phyloP scores from a whole-genome alignment of 306 rosid species.

The Rubus parviflorus region DNA sequence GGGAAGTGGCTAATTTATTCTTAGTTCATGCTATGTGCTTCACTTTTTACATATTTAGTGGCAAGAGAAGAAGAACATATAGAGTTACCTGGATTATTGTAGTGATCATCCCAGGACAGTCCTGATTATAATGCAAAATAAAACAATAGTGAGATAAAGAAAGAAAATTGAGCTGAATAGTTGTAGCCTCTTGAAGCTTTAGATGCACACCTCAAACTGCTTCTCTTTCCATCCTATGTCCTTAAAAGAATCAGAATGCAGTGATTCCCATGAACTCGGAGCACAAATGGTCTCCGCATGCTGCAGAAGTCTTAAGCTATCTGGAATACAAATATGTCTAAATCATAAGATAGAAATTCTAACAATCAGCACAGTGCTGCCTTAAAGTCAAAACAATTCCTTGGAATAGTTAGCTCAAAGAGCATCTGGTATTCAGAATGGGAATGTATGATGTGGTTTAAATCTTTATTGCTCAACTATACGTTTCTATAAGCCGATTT shows the following conservation, averaged over 20 bases:
- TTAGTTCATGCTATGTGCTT: neutral
- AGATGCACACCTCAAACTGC: constrained; percentile 55
- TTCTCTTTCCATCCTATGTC: constrained; percentile 68
- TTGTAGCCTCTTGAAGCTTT: neutral
- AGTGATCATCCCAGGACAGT: constrained; percentile 74
- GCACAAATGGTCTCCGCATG: constrained; percentile 59
- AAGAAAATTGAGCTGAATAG: neutral
- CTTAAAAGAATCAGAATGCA: constrained; percentile 57
- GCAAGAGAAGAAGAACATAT: constrained; percentile 15
- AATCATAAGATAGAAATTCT: constrained; percentile 11
- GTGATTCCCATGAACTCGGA: constrained; percentile 66
- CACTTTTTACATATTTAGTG: neutral
- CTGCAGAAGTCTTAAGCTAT: constrained; percentile 79
- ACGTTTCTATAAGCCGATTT: neutral
- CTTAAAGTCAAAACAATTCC: neutral
- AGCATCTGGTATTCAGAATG: neutral
- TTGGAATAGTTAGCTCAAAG: neutral
- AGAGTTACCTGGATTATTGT: constrained; percentile 54
- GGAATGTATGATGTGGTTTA: neutral
- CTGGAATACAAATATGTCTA: constrained; percentile 38
- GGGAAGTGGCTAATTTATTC: neutral
- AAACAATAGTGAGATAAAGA: constrained; percentile 3
- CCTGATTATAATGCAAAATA: constrained; percentile 43
- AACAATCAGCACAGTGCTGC: neutral
- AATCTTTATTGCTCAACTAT: too few species aligned